Conservation (phyloP, 352 stramenopile genomes). For the Globisporangium nodosum region DNA sequence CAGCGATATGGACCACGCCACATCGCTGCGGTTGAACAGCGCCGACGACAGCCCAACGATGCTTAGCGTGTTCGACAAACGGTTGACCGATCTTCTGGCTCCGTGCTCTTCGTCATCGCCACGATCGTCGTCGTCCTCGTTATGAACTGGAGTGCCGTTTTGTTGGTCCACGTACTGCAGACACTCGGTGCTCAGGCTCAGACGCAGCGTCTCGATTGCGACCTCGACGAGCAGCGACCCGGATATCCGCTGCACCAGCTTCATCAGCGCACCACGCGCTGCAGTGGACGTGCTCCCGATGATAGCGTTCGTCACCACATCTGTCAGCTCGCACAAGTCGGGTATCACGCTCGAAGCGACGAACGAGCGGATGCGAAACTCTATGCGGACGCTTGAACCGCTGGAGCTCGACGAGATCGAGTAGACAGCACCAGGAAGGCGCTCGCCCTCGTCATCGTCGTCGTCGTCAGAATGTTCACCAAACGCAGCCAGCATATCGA, state of each 20-base stretch:
- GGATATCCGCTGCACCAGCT: constrained; percentile 22
- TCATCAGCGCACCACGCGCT: constrained; percentile 21
- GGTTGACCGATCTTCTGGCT: constrained; percentile 3
- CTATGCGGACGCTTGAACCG: constrained; percentile 10
- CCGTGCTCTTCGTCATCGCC: constrained; percentile 6
- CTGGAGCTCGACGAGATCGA: neutral
- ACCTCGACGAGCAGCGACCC: constrained; percentile 18
- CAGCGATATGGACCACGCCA: constrained; percentile 14
- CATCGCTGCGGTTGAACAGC: constrained; percentile 6
- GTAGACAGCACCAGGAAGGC: neutral
- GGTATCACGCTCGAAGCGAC: constrained; percentile 9
- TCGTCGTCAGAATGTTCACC: neutral
- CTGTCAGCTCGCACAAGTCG: constrained; percentile 16
- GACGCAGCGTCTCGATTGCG: constrained; percentile 14
- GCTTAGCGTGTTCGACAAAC: constrained; percentile 13
- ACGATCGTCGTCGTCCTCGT: constrained; percentile 1
- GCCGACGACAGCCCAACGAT: constrained; percentile 8
- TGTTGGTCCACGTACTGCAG: constrained; percentile 15
- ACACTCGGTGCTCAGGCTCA: constrained; percentile 23
- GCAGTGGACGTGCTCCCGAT: constrained; percentile 29
- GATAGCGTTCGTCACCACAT: constrained; percentile 26
- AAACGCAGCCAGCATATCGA: constrained; percentile 6
- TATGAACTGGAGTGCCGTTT: neutral
- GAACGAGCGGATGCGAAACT: constrained; percentile 15
- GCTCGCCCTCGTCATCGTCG: neutral